A percentile compares a stretch with the other conserved stretches of the same genome.
phyloP scores from a whole-genome alignment of 192 early-diverging fungal species.

The Coemansia sp. region DNA sequence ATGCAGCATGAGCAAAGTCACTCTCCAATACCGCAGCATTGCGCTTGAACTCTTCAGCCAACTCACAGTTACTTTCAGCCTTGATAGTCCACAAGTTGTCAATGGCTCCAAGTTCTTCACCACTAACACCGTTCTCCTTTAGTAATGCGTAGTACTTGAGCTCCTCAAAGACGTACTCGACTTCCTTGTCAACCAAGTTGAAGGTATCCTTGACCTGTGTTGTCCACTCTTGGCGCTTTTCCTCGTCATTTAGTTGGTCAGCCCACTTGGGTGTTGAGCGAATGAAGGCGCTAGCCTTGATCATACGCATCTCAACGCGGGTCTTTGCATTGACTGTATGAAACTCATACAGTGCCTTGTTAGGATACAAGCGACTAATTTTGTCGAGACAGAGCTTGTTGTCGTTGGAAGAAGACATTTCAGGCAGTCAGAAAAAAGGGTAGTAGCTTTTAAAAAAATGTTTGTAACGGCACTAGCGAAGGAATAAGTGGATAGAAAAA shows the following conservation, averaged over 20 bases:
- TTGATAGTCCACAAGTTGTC: slow-evolving; percentile 20
- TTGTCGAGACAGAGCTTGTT: neutral
- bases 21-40: too few species aligned
- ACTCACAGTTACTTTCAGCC: neutral
- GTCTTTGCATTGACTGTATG: neutral
- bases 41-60: neutral
- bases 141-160: too few species aligned
- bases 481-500: neutral
- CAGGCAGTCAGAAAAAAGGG: neutral
- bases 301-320: neutral
- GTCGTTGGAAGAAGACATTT: neutral
- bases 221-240: too few species aligned
- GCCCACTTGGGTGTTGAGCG: neutral
- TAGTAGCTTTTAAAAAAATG: neutral
- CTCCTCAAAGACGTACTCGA: too few species aligned
- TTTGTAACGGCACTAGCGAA: neutral
- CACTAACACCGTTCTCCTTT: too few species aligned
- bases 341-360: neutral
- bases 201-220: too few species aligned
- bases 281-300: neutral
- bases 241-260: too few species aligned
- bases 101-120: neutral
- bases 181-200: too few species aligned
- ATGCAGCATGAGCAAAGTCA: neutral
- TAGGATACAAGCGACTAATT: neutral